phyloP scores from a whole-genome alignment of 2,329 filamentous ascomycete genomes.

The Beauveria asiatica region DNA sequence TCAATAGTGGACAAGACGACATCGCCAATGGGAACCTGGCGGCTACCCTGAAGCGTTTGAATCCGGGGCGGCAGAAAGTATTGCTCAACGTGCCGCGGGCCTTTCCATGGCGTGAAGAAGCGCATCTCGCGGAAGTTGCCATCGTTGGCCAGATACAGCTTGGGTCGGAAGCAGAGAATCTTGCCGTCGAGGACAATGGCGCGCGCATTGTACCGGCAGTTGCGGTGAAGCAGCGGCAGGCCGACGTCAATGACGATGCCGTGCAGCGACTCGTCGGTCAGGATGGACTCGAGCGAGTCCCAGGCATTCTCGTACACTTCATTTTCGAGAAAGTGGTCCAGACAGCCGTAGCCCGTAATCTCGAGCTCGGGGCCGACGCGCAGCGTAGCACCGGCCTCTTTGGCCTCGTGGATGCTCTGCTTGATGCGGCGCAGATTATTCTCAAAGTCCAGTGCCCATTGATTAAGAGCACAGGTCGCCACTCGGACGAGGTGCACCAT shows the following conservation, averaged over 20 bases:
- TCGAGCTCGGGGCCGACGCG: constrained; percentile 47
- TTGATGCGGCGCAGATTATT: constrained; percentile 57
- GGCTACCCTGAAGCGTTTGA: constrained; percentile 23
- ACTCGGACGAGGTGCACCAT: constrained; percentile 26
- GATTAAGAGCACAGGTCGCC: constrained; percentile 25
- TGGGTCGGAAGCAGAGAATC: constrained; percentile 18
- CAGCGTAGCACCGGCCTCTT: constrained; percentile 52
- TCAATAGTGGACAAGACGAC: constrained; percentile 29
- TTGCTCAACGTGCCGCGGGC: constrained; percentile 25
- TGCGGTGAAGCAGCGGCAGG: constrained; percentile 21
- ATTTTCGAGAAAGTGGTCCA: constrained; percentile 26
- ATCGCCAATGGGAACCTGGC: constrained; percentile 32
- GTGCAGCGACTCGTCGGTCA: constrained; percentile 23
- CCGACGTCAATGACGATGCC: constrained; percentile 26
- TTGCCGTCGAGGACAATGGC: constrained; percentile 24
- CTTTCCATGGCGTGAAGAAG: constrained; percentile 33
- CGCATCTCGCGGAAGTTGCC: constrained; percentile 31
- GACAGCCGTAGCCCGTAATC: constrained; percentile 25
- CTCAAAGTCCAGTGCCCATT: constrained; percentile 47
- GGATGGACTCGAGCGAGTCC: constrained; percentile 25
- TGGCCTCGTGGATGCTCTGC: constrained; percentile 51
- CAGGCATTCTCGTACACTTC: constrained; percentile 25
- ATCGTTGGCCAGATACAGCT: constrained; percentile 24
- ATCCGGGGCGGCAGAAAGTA: constrained; percentile 29
- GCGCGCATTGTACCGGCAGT: constrained; percentile 30